A percentile compares a stretch with the other conserved stretches of the same genome.
Evolutionary conservation across 2,329 filamentous ascomycete species (phyloP).

Genomic region (Penicillium sp.): DNA sequence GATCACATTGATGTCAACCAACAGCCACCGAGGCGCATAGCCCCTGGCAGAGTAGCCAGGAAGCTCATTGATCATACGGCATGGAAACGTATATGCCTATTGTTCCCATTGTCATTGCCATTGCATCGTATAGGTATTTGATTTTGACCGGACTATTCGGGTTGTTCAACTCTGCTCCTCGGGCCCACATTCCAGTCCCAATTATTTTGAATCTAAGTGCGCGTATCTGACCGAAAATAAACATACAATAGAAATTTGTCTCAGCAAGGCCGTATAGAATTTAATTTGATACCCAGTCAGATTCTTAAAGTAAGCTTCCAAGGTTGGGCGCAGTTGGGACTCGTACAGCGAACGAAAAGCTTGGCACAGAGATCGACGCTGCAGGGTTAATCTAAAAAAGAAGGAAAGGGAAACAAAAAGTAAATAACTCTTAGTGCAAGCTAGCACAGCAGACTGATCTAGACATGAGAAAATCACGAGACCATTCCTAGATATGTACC

Average conservation of each 20-base stretch:
- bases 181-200: constrained; percentile 18
- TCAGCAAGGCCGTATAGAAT: not conserved
- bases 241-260: not conserved
- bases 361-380: constrained; percentile 16
- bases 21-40: constrained; percentile 55
- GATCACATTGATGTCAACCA: constrained; percentile 65
- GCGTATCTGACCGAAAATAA: constrained; percentile 10
- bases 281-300: not conserved
- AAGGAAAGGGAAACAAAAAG: not conserved
- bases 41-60: not conserved
- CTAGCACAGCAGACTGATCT: not conserved
- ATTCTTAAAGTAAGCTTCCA: not conserved
- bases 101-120: not conserved
- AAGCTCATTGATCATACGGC: not conserved
- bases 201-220: constrained; percentile 10
- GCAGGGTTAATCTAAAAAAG: constrained; percentile 1
- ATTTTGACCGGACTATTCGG: not conserved
- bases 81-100: not conserved
- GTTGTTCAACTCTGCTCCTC: constrained; percentile 1
- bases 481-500: not conserved
- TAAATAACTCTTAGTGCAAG: not conserved
- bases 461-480: not conserved
- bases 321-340: not conserved
- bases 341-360: constrained; percentile 10
- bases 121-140: not conserved